Base-by-base conservation (phyloP, 352 stramenopile genomes). In the Pythium diclinum region DNA sequence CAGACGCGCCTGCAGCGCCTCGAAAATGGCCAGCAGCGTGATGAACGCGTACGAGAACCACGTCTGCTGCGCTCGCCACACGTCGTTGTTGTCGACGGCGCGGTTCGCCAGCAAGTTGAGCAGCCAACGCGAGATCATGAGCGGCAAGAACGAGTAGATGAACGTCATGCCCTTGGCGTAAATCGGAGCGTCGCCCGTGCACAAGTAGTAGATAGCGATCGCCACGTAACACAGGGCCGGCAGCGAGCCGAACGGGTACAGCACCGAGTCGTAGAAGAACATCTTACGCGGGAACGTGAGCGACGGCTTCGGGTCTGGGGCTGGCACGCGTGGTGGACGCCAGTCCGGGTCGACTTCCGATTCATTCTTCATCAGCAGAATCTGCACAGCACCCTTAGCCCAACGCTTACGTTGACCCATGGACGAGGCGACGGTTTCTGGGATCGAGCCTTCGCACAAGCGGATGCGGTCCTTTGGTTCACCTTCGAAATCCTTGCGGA, bases 21-120 rank as follows among this genome's bases (percentile, higher is more conserved):
- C 87, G 21, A 87, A 55, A 48, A 96, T 94, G n/a, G 85, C 87
- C 62, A 94, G 71, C 78, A 91, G 72, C 73, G 84, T 94, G 44
- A 94, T 92, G 68, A 96, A 96, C 67, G 87, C 81, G 78, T 94
- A 96, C 49, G 87, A 94, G 61, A 96, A 96, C 85, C 87, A 96
- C 36, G 85, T 94, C 76, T 96, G 85, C 78, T 96, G 87, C 0
- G 84, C 81, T 73, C 87, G 87, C 84, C 79, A 92, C 77, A 96
- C 87, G 52, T 96, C 87, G 67, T 94, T 94, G 74, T 90, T 93
- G 72, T 96, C 87, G 61, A 96, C 87, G 13, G 83, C 80, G 23
- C 87, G 87, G 65, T 96, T 96, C 1, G 85, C 82, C 55, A 96
- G 47, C 77, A 92, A 61, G 71, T 91, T 92, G 14, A 96, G 75